Conservation (phyloP, 345 rosid genomes). For the Rubroshorea leprosula region DNA sequence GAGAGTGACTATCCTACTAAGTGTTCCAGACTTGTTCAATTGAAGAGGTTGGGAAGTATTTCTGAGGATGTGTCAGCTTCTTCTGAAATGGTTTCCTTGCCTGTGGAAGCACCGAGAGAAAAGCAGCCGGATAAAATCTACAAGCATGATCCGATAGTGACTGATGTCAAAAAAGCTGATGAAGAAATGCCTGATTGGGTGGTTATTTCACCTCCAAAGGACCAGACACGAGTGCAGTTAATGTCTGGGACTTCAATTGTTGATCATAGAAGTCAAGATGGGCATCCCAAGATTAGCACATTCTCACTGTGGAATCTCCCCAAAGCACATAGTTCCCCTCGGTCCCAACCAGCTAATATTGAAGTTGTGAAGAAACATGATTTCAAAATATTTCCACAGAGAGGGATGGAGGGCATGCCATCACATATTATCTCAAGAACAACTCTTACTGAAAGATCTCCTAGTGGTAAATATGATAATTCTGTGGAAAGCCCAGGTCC, state of each 20-base stretch:
- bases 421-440: conserved; percentile 30
- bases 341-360: conserved; percentile 27
- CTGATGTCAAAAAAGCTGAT: conserved; percentile 33
- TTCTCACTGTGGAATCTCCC: conserved; percentile 33
- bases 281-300: conserved; percentile 21
- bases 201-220: conserved; percentile 34
- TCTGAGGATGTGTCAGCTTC: conserved; percentile 57
- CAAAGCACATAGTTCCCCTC: conserved; percentile 32
- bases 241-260: conserved; percentile 23
- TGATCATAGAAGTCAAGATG: conserved; percentile 29
- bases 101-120: conserved; percentile 27
- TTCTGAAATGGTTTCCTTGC: conserved; percentile 23
- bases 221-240: conserved; percentile 23
- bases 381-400: conserved; percentile 29
- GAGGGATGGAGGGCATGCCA: conserved; percentile 28
- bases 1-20: conserved; percentile 77
- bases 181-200: conserved; percentile 41
- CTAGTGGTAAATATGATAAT: conserved; percentile 20
- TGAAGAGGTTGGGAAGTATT: conserved; percentile 59
- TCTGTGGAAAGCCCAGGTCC: conserved; percentile 19
- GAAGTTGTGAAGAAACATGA: conserved; percentile 31
- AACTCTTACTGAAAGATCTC: conserved; percentile 33
- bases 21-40: conserved; percentile 78
- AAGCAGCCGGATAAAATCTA: conserved; percentile 23
- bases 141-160: conserved; percentile 26